These are phyloP conservation scores for Exophiala aquamarina DNA, from an alignment of 2,329 filamentous ascomycete genomes.

Conservation along the genomic window DNA sequence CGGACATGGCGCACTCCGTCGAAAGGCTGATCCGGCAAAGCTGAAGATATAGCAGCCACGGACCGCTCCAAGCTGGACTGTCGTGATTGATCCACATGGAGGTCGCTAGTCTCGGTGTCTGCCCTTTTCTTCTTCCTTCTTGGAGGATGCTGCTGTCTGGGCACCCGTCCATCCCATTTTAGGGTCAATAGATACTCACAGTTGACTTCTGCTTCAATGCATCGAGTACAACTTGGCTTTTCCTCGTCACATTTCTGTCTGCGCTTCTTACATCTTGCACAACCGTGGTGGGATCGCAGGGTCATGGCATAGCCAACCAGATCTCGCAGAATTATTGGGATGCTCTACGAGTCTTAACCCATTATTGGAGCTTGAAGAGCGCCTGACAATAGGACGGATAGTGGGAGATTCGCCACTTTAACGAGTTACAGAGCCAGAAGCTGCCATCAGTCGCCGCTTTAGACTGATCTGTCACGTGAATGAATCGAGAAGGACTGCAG, in stretches of 20 bases:
- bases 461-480: no score
- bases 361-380: no score
- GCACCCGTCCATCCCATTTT: conserved; percentile 1
- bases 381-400: no score
- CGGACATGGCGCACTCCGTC: background rate
- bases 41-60: background rate
- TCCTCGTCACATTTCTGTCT: conserved; percentile 1
- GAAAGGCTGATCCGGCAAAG: background rate
- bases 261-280: conserved; percentile 1
- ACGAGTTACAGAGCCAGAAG: no score
- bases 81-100: background rate
- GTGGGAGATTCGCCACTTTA: no score
- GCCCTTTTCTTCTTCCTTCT: background rate
- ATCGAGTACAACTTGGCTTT: background rate
- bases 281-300: conserved; percentile 1
- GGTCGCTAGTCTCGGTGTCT: background rate
- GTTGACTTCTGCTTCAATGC: background rate
- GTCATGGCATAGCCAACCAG: no score
- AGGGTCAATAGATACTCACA: background rate
- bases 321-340: no score
- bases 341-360: no score
- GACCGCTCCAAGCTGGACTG: background rate
- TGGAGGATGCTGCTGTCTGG: background rate
- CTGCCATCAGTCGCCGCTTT: no score
- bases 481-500: no score